phyloP scores from a whole-genome alignment of 1,139 yeast genomes.

The Geotrichum australiense region DNA sequence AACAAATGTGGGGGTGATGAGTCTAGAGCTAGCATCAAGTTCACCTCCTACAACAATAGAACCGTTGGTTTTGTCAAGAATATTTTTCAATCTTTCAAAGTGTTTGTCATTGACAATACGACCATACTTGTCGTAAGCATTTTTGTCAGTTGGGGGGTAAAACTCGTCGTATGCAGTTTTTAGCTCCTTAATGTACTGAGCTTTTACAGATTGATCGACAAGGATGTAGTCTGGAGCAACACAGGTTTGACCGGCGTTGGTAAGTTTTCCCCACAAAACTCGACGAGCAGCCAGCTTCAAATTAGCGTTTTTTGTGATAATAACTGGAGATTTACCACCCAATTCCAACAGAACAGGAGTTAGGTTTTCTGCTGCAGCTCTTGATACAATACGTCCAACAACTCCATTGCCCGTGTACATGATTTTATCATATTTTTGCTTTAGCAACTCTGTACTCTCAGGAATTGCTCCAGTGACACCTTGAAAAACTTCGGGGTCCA shows the following conservation, averaged over 20 bases:
- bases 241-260: slow-evolving; percentile 88
- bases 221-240: slow-evolving; percentile 80
- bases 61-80: slow-evolving; percentile 53
- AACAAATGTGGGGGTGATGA: slow-evolving; percentile 69
- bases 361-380: slow-evolving; percentile 74
- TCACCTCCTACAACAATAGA: slow-evolving; percentile 49
- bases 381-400: slow-evolving; percentile 73
- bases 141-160: slow-evolving; percentile 38
- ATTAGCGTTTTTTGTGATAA: slow-evolving; percentile 48
- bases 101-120: slow-evolving; percentile 60
- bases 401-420: slow-evolving; percentile 75
- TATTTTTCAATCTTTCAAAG: slow-evolving; percentile 43
- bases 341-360: slow-evolving; percentile 80
- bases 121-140: slow-evolving; percentile 39
- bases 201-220: slow-evolving; percentile 52
- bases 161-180: slow-evolving; percentile 42
- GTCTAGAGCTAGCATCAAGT: slow-evolving; percentile 40
- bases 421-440: slow-evolving; percentile 71
- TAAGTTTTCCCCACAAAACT: slow-evolving; percentile 69
- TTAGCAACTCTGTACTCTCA: slow-evolving; percentile 61
- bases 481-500: slow-evolving; percentile 48
- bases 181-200: slow-evolving; percentile 46
- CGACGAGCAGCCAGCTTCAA: slow-evolving; percentile 55
- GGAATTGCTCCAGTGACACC: slow-evolving; percentile 69
- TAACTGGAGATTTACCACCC: slow-evolving; percentile 86